Evolutionary conservation across 139 green algal species (phyloP), one percentile per base, ranked within the genome.

Genomic region (Chlorella sp.): DNA sequence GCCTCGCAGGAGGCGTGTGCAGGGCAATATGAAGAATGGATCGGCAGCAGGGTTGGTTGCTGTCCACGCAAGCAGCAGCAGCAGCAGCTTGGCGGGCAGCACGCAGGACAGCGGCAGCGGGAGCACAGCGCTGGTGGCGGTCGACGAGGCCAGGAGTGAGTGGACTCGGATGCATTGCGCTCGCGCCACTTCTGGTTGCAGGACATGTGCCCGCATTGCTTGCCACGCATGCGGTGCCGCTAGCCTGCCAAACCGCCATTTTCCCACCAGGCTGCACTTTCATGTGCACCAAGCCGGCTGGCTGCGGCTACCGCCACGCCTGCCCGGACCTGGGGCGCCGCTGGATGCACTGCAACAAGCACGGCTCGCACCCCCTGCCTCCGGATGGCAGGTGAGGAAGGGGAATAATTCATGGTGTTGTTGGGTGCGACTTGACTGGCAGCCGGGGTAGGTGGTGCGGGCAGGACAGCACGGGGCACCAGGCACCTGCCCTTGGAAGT

Each of bases 301-400:
- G 72, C 14, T 78, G 72, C 72, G 72, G 72, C 72, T 78, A 43
- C 43, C 72, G 72, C 44, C 72, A 78, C 72, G 14, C 43, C 20
- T 81, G 75, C 48, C n/a, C 22, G 26, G 75, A 48, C 48, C 5
- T 20, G 11, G 19, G 16, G n/a, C 36, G 34, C 7, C 11, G 75
- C 41, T 68, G 48, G 48, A 67, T 81, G 75, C 30, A 46, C 22
- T 65, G 75, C 75, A 44, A 78, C 43, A 40, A 28, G 43, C 72
- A 78, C 44, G 9, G 14, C 11, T n/a, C 14, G 16, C 72, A 78
- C 72, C 28, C 72, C 3, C 43, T 48, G 17, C 72, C 72, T 38
- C 24, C 70, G 1, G 70, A 76, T 9, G 70, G 70, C 70, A 76
- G 41, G 70, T 76, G 70, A 30, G 40, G 1, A 0, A 6, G 70